Percentiles rank a stretch among this genome's conserved stretches.
phyloP scores from a whole-genome alignment of 176 grass and related monocot genomes.

The Sorghum bicolor region DNA sequence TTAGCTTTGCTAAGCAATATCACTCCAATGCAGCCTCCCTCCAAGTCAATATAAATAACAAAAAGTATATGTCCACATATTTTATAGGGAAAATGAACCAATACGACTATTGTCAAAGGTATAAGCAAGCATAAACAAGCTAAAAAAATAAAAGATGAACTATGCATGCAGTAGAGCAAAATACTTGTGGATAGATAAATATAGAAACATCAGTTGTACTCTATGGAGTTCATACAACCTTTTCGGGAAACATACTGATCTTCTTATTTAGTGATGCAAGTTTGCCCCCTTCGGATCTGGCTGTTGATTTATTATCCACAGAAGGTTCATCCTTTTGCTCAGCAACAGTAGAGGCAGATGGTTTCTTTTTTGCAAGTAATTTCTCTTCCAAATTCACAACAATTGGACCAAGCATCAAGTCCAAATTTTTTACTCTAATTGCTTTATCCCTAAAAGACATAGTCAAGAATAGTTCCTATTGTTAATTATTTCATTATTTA shows the following conservation, averaged over 20 bases:
- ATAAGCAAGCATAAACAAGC: constrained; percentile 2
- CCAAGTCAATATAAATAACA: constrained; percentile 22
- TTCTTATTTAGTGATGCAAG: constrained; percentile 71
- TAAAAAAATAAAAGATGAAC: constrained; percentile 19
- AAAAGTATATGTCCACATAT: constrained; percentile 1
- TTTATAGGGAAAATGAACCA: background rate
- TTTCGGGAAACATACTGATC: constrained; percentile 74
- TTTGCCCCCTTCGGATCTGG: constrained; percentile 59
- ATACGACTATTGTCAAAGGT: background rate
- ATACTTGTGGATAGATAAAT: constrained; percentile 16
- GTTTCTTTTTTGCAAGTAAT: constrained; percentile 70
- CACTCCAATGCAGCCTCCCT: background rate
- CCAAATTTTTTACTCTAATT: constrained; percentile 45
- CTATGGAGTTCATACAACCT: constrained; percentile 62
- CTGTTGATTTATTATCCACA: constrained; percentile 44
- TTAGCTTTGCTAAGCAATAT: constrained; percentile 10
- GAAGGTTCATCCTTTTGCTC: constrained; percentile 49
- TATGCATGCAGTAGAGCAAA: background rate
- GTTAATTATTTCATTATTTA: constrained; percentile 19
- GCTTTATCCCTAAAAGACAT: constrained; percentile 43
- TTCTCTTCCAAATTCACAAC: constrained; percentile 73
- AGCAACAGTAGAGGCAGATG: constrained; percentile 37
- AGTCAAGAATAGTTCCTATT: background rate
- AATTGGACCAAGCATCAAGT: constrained; percentile 37
- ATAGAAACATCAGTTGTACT: constrained; percentile 23